Evolutionary conservation across 2,329 filamentous ascomycete species (phyloP).

Genomic region (Cordyceps militaris): DNA sequence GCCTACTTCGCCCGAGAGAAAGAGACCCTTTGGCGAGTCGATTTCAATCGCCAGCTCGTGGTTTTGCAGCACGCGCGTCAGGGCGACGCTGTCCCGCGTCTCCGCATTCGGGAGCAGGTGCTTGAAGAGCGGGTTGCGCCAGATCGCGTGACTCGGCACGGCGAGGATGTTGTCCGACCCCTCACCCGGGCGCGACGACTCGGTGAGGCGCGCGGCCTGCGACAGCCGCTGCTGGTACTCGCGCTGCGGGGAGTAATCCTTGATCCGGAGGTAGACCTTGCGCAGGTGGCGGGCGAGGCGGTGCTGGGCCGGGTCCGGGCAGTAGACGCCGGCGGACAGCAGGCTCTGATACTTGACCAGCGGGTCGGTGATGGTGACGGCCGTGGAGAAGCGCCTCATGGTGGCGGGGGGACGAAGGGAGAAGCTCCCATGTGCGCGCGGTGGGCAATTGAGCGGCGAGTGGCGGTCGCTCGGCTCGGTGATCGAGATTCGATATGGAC

Average conservation of each 20-base stretch:
- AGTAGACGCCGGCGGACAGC: constrained; percentile 57
- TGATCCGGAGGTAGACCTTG: constrained; percentile 66
- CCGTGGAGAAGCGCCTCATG: constrained; percentile 36
- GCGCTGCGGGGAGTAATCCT: constrained; percentile 67
- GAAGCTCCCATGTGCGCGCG: neutral
- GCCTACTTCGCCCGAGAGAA: constrained; percentile 75
- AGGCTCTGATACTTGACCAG: constrained; percentile 69
- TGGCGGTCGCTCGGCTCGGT: neutral
- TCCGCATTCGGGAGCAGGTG: constrained; percentile 52
- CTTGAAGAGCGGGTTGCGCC: constrained; percentile 51
- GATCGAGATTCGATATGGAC: neutral
- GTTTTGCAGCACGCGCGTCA: constrained; percentile 62
- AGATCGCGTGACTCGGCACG: constrained; percentile 46
- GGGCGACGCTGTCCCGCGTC: constrained; percentile 51
- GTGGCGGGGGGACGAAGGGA: neutral
- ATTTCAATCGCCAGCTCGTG: constrained; percentile 66
- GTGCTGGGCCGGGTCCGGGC: constrained; percentile 65
- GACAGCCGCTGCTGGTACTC: constrained; percentile 62
- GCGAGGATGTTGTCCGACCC: constrained; percentile 35
- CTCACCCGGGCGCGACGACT: constrained; percentile 23
- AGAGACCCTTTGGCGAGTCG: constrained; percentile 65
- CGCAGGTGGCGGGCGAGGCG: constrained; percentile 68
- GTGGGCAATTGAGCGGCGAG: too few species aligned
- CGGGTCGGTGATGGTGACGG: constrained; percentile 61
- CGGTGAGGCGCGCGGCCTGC: constrained; percentile 46